Percentiles rank a stretch among this genome's conserved stretches.
These are phyloP conservation scores for Tausonia pullulans DNA, from an alignment of 1,284 basidiomycete genomes.

Conservation along the genomic window DNA sequence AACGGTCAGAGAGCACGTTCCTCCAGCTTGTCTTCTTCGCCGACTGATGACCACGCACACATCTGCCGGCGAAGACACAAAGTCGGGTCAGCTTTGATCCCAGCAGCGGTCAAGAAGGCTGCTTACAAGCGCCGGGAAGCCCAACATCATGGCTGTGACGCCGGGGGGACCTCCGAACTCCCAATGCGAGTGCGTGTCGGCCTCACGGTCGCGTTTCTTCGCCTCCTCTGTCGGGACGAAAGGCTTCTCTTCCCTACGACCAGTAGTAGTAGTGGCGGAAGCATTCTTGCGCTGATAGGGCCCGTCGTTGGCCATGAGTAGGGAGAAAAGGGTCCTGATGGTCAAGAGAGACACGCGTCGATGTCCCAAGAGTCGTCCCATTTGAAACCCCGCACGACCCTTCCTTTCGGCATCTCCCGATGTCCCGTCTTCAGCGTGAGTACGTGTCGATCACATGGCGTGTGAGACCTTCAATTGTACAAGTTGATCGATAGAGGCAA, in stretches of 20 bases:
- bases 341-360: too few relatives aligned
- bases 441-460: too few relatives aligned
- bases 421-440: too few relatives aligned
- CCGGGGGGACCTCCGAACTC: conserved; percentile 95
- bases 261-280: neutral
- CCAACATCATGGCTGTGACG: conserved; percentile 83
- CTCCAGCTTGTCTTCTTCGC: too few relatives aligned
- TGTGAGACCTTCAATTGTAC: too few relatives aligned
- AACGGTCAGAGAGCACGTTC: neutral
- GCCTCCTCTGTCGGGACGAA: conserved; percentile 3
- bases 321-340: too few relatives aligned
- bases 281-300: neutral
- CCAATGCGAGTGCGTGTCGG: conserved; percentile 40
- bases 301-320: neutral
- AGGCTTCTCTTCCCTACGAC: neutral
- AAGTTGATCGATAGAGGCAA: too few relatives aligned
- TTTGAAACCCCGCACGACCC: too few relatives aligned
- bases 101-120: neutral
- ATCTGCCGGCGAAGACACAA: too few relatives aligned
- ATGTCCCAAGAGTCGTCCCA: too few relatives aligned
- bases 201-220: neutral
- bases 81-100: neutral
- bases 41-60: too few relatives aligned
- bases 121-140: conserved; percentile 56
- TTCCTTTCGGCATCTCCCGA: too few relatives aligned